Conservation (phyloP, 805 yeast species). For the Metschnikowia reukaufii region DNA sequence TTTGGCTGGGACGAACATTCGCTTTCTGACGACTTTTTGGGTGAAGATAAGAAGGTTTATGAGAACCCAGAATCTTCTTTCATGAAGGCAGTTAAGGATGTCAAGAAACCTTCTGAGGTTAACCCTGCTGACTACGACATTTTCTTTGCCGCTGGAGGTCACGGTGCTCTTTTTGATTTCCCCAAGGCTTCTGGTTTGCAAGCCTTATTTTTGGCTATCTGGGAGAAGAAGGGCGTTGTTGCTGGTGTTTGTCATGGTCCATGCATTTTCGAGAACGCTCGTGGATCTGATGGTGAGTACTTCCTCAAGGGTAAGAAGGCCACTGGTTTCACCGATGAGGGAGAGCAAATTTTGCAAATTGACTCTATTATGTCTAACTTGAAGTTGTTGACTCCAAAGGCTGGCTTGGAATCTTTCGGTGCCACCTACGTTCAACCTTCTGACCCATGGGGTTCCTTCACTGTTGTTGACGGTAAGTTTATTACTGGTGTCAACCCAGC, state of each 20-base stretch:
- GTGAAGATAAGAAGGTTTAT: conserved; percentile 42
- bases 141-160: conserved; percentile 67
- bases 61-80: conserved; percentile 41
- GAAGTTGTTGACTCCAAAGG: conserved; percentile 38
- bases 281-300: conserved; percentile 38
- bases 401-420: conserved; percentile 34
- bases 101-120: conserved; percentile 51
- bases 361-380: conserved; percentile 21
- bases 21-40: conserved; percentile 39
- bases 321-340: conserved; percentile 62
- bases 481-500: conserved; percentile 71
- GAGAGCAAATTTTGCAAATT: conserved; percentile 41
- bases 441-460: conserved; percentile 52
- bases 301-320: conserved; percentile 52
- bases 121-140: conserved; percentile 50
- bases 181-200: conserved; percentile 51
- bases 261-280: conserved; percentile 51
- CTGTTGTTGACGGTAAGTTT: conserved; percentile 55
- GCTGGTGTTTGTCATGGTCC: conserved; percentile 73
- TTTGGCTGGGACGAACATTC: conserved; percentile 63
- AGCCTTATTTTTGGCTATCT: conserved; percentile 45
- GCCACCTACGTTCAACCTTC: conserved; percentile 48
- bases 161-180: conserved; percentile 59
- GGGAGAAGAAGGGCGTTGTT: conserved; percentile 53
- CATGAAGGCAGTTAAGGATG: conserved; percentile 34